These are phyloP conservation scores for Coccomyxa subellipsoidea DNA, from an alignment of 163 green algal genomes.

Conservation along the genomic window DNA sequence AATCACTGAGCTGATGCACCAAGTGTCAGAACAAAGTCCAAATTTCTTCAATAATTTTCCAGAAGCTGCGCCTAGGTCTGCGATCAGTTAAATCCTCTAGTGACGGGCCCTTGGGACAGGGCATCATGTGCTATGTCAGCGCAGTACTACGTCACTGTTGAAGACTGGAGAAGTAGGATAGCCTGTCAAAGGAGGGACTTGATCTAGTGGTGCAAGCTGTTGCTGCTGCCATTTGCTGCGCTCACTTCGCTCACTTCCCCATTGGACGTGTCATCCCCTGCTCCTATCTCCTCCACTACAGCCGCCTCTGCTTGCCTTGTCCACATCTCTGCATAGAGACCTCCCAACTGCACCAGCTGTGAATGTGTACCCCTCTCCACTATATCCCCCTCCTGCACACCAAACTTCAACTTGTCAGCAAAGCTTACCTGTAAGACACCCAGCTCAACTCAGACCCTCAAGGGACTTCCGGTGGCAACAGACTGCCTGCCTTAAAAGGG, in stretches of 20 bases:
- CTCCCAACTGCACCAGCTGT: constrained; percentile 59
- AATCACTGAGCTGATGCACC: too few species aligned
- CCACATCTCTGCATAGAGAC: constrained; percentile 79
- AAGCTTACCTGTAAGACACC: neutral
- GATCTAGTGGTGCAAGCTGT: neutral
- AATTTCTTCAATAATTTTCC: too few species aligned
- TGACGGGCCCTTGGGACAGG: too few species aligned
- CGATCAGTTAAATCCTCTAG: too few species aligned
- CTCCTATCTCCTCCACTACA: neutral
- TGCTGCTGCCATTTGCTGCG: neutral
- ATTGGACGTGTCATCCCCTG: neutral
- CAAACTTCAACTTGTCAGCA: neutral
- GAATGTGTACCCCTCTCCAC: constrained; percentile 59
- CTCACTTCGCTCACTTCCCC: neutral
- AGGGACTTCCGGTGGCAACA: neutral
- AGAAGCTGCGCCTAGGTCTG: too few species aligned
- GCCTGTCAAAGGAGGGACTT: too few species aligned
- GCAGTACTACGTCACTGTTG: too few species aligned
- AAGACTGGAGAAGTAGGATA: too few species aligned
- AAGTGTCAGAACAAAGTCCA: too few species aligned
- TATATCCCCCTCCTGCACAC: constrained; percentile 44
- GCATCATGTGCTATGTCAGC: too few species aligned
- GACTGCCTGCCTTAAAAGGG: neutral
- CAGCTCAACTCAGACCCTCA: neutral
- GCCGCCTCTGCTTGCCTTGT: constrained; percentile 52